Evolutionary conservation across 306 rosid genomes (phyloP).

Genomic region (Corylus americana): DNA sequence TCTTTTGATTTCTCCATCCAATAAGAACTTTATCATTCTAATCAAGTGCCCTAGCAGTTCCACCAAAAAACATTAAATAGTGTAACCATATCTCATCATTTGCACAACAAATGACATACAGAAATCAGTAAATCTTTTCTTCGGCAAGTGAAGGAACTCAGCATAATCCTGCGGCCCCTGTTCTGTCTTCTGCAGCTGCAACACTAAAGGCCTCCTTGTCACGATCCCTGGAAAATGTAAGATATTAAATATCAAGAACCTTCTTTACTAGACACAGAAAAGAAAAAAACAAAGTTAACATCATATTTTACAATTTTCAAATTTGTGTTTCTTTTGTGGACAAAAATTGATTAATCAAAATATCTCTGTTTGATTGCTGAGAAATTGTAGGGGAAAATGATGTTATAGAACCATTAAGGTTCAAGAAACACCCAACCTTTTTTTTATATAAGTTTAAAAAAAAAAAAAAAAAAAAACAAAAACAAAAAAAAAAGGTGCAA

Average conservation of each 20-base stretch:
- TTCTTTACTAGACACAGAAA: not conserved
- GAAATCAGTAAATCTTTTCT: slow-evolving; percentile 62
- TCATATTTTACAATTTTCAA: not conserved
- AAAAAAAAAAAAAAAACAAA: no score
- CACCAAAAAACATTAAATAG: not conserved
- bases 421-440: not conserved
- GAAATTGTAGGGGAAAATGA: not conserved
- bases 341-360: not conserved
- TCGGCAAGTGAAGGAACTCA: slow-evolving; percentile 75
- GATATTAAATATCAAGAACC: slow-evolving; percentile 12
- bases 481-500: no score
- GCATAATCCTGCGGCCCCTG: slow-evolving; percentile 63
- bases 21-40: not conserved
- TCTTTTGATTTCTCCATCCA: not conserved
- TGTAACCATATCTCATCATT: slow-evolving; percentile 2
- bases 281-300: not conserved
- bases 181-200: slow-evolving; percentile 72
- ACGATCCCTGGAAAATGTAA: slow-evolving; percentile 69
- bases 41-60: not conserved
- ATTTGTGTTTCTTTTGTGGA: not conserved
- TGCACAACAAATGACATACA: slow-evolving; percentile 46
- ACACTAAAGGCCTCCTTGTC: slow-evolving; percentile 89
- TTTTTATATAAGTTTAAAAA: no score
- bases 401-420: not conserved
- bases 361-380: not conserved